Conservation (phyloP, 2,329 filamentous ascomycete species). For the Arthrobotrys pseudoclavata region DNA sequence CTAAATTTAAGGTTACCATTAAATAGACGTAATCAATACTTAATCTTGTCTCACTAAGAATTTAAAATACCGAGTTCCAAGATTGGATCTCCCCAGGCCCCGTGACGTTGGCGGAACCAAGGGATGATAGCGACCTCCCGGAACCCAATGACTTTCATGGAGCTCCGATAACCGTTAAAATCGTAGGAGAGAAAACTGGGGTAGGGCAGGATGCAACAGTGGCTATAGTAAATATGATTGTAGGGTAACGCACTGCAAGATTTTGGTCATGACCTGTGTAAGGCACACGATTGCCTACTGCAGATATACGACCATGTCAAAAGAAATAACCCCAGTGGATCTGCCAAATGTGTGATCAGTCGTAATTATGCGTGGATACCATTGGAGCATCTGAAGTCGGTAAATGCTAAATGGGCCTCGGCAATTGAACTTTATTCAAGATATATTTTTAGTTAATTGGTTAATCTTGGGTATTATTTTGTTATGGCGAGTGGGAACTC, state of each 20-base stretch:
- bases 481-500: neutral
- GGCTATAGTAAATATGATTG: constrained; percentile 3
- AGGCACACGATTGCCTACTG: constrained; percentile 1
- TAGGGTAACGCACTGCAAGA: neutral
- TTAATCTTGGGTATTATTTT: neutral
- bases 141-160: neutral
- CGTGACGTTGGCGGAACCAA: neutral
- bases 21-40: neutral
- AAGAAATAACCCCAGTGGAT: neutral
- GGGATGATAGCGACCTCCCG: neutral
- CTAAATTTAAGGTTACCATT: neutral
- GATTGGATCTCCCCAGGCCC: constrained; percentile 25
- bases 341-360: neutral
- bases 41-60: neutral
- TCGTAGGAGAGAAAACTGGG: neutral
- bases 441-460: neutral
- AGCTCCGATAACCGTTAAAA: neutral
- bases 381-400: neutral
- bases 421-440: neutral
- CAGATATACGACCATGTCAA: constrained; percentile 11
- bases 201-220: constrained; percentile 2
- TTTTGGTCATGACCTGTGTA: neutral
- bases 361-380: neutral
- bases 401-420: neutral
- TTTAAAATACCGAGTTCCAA: constrained; percentile 20